phyloP scores from a whole-genome alignment of 2,329 filamentous ascomycete genomes.

The Epichloe sibirici region DNA sequence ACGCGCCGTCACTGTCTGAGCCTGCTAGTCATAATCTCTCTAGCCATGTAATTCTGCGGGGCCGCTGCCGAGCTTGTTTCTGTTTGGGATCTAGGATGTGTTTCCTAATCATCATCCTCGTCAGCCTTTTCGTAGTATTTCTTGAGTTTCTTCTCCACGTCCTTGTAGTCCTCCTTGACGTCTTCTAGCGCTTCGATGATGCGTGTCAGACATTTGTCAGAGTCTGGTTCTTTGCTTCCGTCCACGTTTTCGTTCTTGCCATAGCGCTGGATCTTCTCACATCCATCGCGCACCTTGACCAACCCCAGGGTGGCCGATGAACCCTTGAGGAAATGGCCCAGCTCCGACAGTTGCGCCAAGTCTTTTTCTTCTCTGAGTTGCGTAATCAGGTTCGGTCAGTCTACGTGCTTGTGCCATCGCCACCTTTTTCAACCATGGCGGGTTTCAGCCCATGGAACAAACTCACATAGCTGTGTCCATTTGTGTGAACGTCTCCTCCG shows the following conservation, averaged over 20 bases:
- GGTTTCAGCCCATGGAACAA: constrained; percentile 9
- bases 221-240: constrained; percentile 54
- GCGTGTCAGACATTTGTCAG: constrained; percentile 53
- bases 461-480: constrained; percentile 79
- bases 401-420: background rate
- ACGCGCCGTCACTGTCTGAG: too few relatives aligned
- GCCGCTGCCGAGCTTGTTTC: background rate
- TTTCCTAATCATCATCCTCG: constrained; percentile 11
- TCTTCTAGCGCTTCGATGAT: constrained; percentile 58
- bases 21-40: background rate
- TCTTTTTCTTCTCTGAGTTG: constrained; percentile 49
- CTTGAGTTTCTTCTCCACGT: constrained; percentile 58
- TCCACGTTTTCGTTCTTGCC: constrained; percentile 73
- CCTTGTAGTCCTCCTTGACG: constrained; percentile 65
- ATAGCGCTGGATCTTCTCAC: constrained; percentile 93
- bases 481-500: constrained; percentile 68
- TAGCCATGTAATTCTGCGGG: background rate
- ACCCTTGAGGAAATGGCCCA: constrained; percentile 95
- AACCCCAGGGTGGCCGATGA: constrained; percentile 91
- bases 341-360: constrained; percentile 61
- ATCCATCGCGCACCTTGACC: constrained; percentile 80
- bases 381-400: background rate
- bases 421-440: background rate
- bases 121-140: constrained; percentile 42
- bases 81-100: background rate